phyloP scores from a whole-genome alignment of 208 protist genomes.

The Wallacemonas collosoma region DNA sequence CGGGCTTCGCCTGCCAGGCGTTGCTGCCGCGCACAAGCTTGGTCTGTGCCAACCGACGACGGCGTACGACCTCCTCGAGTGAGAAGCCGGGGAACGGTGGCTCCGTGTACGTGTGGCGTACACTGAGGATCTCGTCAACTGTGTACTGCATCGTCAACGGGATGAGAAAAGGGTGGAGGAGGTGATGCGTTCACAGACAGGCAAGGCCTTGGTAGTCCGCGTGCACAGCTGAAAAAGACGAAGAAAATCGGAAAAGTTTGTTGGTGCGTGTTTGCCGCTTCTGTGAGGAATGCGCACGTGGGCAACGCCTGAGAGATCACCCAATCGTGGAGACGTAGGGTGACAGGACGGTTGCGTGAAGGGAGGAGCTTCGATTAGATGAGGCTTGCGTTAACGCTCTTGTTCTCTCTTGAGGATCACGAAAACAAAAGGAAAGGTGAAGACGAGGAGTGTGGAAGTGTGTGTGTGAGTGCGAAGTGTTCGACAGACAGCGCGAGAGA shows the following conservation, averaged over 20 bases:
- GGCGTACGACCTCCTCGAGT: slow-evolving; percentile 80
- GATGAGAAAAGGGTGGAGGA: not conserved
- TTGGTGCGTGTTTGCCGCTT: not conserved
- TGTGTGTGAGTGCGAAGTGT: too few species aligned
- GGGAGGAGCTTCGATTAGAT: not conserved
- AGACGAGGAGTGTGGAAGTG: too few species aligned
- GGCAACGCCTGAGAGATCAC: slow-evolving; percentile 10
- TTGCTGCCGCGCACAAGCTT: slow-evolving; percentile 84
- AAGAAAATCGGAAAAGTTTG: not conserved
- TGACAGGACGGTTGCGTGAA: not conserved
- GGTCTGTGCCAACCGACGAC: slow-evolving; percentile 49
- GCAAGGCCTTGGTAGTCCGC: not conserved
- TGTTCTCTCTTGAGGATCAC: not conserved
- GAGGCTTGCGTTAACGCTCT: not conserved
- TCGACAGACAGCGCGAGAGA: too few species aligned
- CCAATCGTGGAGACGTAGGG: not conserved
- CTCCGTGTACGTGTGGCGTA: slow-evolving; percentile 71
- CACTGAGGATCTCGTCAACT: slow-evolving; percentile 79
- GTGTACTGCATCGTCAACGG: slow-evolving; percentile 60
- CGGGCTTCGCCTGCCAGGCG: slow-evolving; percentile 74
- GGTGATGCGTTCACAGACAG: not conserved
- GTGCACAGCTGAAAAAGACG: slow-evolving; percentile 9
- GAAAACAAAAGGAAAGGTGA: too few species aligned
- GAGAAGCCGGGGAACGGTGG: slow-evolving; percentile 86
- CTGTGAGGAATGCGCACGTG: not conserved